Evolutionary conservation across 495 filamentous ascomycete species (phyloP), one percentile per base, ranked within the genome.

Genomic region (Annulohypoxylon maeteangense): DNA sequence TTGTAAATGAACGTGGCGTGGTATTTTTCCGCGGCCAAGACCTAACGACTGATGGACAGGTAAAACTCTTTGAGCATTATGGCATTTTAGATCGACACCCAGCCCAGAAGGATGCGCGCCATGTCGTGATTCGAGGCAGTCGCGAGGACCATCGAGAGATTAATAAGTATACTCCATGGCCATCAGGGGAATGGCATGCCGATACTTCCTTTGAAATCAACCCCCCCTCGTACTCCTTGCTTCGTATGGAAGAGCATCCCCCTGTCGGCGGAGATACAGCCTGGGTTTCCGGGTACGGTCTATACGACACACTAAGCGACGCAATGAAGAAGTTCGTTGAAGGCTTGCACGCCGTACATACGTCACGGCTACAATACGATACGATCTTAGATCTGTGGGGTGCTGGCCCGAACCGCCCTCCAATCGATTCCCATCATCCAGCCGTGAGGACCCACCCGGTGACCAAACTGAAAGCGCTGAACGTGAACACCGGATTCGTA

Each of bases 161-260:
- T 0, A 53, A 65, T 25, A 73, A 75, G 66, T 75, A 77, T 40
- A 77, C 72, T 0, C 62, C 63, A 7, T 65, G 79, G 78, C 78
- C 79, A 16, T 79, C 73, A 18, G 78, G 76, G 27, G 84, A 84
- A 18, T 86, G 81, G 69, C 84, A 87, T 51, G 81, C 84, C 11
- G 84, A 87, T 67, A 87, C 83, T 4, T 83, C 81, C 6, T 86
- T 85, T 56, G 83, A 87, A 69, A 79, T 84, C 71, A 87, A 85
- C 71, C 83, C 85, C 3, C 84, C 85, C 0, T 81, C 77, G 1
- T 86, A 87, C 61, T 85, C 84, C 1, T 67, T 87, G 29, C 76
- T 87, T 22, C 76, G 85, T 48, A 87, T 86, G 84, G 85, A 86
- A 75, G 83, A 86, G 66, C 83, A 86, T 63, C 84, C 86, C 4